Evolutionary conservation across 2,329 filamentous ascomycete species (phyloP), one percentile per base, ranked within the genome.

Genomic region (Aspergillus sp.): DNA sequence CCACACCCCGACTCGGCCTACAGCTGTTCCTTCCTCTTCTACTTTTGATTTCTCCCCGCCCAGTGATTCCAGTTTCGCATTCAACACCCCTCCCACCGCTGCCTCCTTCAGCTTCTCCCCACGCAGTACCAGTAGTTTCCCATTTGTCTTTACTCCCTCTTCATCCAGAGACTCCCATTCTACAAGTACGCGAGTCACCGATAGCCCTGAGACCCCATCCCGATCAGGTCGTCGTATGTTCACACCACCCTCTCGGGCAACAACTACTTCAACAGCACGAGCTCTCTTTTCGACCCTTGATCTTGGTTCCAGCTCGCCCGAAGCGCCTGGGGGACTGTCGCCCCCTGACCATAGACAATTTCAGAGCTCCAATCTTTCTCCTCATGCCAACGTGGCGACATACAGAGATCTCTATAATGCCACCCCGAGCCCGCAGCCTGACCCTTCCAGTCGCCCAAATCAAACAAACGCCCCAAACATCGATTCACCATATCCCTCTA

Each of bases 341-440:
- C 15, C 11, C 5, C 7, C 17, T 20, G 15, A 37, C 13, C 40
- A 22, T 19, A 3, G 13, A 8, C n/a, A 7, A 42, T 6, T 17
- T 15, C 24, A n/a, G 34, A 22, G 47, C 5, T 50, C 19, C 46
- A 19, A 9, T 13, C 17, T 48, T 20, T 48, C 41, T 8, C 27
- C 54, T 30, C 30, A 30, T 20, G 39, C 39, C 51, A 37, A 46
- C 39, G 41, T 53, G n/a, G 37, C 51, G 13, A 62, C 60, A 17
- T 60, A 62, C 52, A 41, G 60, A 27, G 51, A 56, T 13, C 45
- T 62, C 15, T 46, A 60, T 41, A 58, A 62, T 41, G 52, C 49
- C 7, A 55, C 51, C 5, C 51, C 47, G 20, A 51, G 15, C 22
- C 47, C 46, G 6, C 30, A 34, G 24, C 40, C 41, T 12, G 19